Evolutionary conservation across 257 asterid genomes (phyloP).

Genomic region (Solanum bulbocastanum): DNA sequence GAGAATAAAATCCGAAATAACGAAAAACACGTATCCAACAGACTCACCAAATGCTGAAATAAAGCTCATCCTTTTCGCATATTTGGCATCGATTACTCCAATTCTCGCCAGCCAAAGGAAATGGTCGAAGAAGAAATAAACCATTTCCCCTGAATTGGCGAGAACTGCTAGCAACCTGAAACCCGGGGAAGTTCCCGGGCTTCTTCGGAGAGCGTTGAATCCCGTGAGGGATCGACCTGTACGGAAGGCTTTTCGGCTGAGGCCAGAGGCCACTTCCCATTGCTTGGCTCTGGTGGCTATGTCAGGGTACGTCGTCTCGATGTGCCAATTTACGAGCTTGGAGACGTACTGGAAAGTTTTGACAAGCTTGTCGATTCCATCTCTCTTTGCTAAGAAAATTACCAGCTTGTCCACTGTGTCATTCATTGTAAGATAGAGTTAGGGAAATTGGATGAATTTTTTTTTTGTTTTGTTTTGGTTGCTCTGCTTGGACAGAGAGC

Average conservation of each 20-base stretch:
- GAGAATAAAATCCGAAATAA: constrained; percentile 47
- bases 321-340: constrained; percentile 68
- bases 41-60: constrained; percentile 92
- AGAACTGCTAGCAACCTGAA: constrained; percentile 60
- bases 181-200: constrained; percentile 40
- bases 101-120: constrained; percentile 75
- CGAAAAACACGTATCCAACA: constrained; percentile 63
- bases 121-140: constrained; percentile 90
- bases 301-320: constrained; percentile 35
- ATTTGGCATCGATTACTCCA: constrained; percentile 49
- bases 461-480: not conserved
- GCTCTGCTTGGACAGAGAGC: not conserved
- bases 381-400: constrained; percentile 76
- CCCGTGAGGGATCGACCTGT: constrained; percentile 82
- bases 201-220: constrained; percentile 65
- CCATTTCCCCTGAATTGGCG: constrained; percentile 84
- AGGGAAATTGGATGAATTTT: not conserved
- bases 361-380: constrained; percentile 91
- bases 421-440: constrained; percentile 26
- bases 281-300: constrained; percentile 59
- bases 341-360: constrained; percentile 87
- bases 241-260: constrained; percentile 89
- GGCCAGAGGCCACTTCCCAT: constrained; percentile 88
- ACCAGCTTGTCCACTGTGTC: constrained; percentile 82
- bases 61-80: constrained; percentile 67